These are phyloP conservation scores for Millerozyma acaciae DNA, from an alignment of 805 yeast species.

Conservation along the genomic window DNA sequence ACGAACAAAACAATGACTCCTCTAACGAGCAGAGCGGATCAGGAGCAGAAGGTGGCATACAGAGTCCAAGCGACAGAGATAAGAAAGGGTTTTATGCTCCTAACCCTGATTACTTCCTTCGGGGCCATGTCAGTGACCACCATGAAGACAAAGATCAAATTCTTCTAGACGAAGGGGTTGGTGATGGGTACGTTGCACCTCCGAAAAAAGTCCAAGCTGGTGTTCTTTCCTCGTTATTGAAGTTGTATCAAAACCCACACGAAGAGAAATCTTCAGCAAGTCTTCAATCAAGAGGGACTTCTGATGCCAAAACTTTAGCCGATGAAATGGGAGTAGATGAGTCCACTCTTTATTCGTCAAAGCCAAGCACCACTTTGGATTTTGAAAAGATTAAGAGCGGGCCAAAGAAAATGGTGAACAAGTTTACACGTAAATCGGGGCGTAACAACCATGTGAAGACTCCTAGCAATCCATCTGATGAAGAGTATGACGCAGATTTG, in stretches of 20 bases:
- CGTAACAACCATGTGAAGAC: constrained; percentile 1
- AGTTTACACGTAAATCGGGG: constrained; percentile 9
- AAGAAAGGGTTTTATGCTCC: constrained; percentile 27
- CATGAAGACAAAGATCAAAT: constrained; percentile 25
- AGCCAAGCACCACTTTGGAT: constrained; percentile 14
- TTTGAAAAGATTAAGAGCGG: constrained; percentile 27
- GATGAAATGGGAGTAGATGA: constrained; percentile 16
- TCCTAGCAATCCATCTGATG: constrained; percentile 4
- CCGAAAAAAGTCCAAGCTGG: constrained; percentile 73
- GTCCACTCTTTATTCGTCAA: constrained; percentile 7
- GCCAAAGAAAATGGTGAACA: constrained; percentile 20
- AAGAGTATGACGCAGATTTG: constrained; percentile 9
- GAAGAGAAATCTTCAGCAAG: constrained; percentile 24
- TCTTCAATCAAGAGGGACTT: constrained; percentile 16
- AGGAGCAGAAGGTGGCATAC: constrained; percentile 3
- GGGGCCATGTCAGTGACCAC: constrained; percentile 22
- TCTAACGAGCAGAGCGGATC: background rate
- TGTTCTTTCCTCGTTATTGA: constrained; percentile 72
- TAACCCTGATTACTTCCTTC: constrained; percentile 42
- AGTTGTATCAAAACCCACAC: constrained; percentile 56
- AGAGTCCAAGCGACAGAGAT: background rate
- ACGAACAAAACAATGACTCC: too few species aligned
- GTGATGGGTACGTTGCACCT: constrained; percentile 32
- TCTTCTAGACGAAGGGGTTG: constrained; percentile 30
- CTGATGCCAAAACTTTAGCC: constrained; percentile 17